Evolutionary conservation across 805 yeast genomes (phyloP), one percentile per base, ranked within the genome.

Genomic region (Alloascoidea hylecoeti): DNA sequence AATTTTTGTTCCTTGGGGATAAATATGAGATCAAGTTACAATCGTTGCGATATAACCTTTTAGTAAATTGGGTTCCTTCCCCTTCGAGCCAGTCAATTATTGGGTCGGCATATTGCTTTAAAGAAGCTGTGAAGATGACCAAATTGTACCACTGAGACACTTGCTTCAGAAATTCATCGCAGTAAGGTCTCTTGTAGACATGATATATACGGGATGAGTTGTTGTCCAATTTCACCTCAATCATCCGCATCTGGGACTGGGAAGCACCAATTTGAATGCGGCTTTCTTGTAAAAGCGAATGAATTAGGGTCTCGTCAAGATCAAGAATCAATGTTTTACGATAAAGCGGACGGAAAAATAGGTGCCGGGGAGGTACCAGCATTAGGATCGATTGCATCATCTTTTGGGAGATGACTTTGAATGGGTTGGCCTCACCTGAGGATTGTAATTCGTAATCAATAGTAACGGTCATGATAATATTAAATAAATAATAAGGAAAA

Each of bases 101-200:
- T 0, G 98, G 97, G 51, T 92, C 98, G 0, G 98, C 97, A 51
- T 92, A 92, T 52, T 85, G 95, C 55, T 77, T 74, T 43, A 92
- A 88, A 33, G 94, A 80, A 2, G 98, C 98, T 0, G 98, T 92
- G 63, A 92, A 92, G 6, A 94, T 75, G 19, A 86, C 88, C 33
- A 92, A 61, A 47, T 85, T 80, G 58, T 72, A 92, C 96, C 96
- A 89, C 48, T 74, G 73, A 38, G 78, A 65, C 5, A 86, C 92
- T 43, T 78, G 78, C 42, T 72, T 64, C 16, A 92, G 63, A 50
- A 92, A 92, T 44, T 75, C 71, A 55, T 85, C 95, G 54, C 96
- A 92, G 52, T 68, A 80, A 0, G 98, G 98, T 38, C 98, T 64
- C 53, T 89, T 89, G 51, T 84, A 83, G 17, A 92, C 95, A 53